Conservation (phyloP, 2,329 filamentous ascomycete genomes). For the Colletotrichum coccodes region DNA sequence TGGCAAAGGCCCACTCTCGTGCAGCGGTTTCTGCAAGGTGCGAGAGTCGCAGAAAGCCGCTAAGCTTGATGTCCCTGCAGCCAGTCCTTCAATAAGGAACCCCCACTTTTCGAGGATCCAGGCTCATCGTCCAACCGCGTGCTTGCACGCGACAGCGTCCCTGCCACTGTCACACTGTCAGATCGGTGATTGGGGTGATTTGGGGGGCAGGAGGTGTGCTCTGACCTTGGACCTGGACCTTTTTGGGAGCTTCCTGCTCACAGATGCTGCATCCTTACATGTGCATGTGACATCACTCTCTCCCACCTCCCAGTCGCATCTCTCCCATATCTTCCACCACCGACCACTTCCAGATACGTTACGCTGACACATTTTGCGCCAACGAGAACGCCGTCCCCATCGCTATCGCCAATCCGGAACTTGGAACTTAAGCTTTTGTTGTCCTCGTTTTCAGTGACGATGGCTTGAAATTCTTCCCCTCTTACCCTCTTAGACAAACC, state of each 20-base stretch:
- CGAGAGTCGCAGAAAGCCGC: slow-evolving; percentile 14
- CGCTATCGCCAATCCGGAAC: background rate
- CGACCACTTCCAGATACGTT: slow-evolving; percentile 22
- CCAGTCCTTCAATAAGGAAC: slow-evolving; percentile 17
- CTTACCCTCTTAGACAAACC: slow-evolving; percentile 19
- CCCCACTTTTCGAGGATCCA: slow-evolving; percentile 18
- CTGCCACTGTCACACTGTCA: slow-evolving; percentile 14
- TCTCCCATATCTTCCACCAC: slow-evolving; percentile 9
- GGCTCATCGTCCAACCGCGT: slow-evolving; percentile 19
- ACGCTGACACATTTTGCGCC: slow-evolving; percentile 25
- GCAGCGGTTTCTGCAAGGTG: slow-evolving; percentile 29
- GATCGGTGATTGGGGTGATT: slow-evolving; percentile 4
- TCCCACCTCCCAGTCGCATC: background rate
- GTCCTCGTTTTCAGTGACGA: slow-evolving; percentile 12
- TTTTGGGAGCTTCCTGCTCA: slow-evolving; percentile 20
- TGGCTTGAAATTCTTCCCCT: slow-evolving; percentile 22
- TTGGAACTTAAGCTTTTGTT: slow-evolving; percentile 18
- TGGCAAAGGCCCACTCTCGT: background rate
- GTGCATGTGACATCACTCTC: slow-evolving; percentile 35
- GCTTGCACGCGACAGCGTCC: slow-evolving; percentile 9
- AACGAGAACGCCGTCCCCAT: background rate
- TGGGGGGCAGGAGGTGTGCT: background rate
- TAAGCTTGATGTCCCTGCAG: slow-evolving; percentile 18
- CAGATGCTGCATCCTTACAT: slow-evolving; percentile 26
- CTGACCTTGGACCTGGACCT: slow-evolving; percentile 20